A percentile compares a stretch with the other conserved stretches of the same genome.
Conservation (phyloP, 1,284 basidiomycete genomes). For the Melampsora larici-populina region DNA sequence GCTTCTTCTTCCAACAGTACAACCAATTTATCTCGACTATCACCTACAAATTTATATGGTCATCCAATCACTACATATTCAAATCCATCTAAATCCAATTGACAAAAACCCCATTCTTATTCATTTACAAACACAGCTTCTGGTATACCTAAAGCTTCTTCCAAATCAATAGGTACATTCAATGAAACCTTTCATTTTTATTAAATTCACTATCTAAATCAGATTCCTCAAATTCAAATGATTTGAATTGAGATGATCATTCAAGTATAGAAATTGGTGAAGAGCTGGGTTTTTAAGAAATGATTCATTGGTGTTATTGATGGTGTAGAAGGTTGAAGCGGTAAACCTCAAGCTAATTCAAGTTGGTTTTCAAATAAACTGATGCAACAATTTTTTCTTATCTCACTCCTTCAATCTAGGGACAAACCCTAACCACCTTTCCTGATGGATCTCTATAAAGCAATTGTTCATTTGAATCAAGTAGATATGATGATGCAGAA, state of each 20-base stretch:
- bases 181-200: too few species aligned
- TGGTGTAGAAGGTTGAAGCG: constrained; percentile 80
- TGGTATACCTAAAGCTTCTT: constrained; percentile 55
- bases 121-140: constrained; percentile 54
- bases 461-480: constrained; percentile 33
- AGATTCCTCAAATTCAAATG: constrained; percentile 44
- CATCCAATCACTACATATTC: constrained; percentile 7
- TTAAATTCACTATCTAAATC: constrained; percentile 37
- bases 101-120: constrained; percentile 46
- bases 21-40: constrained; percentile 9
- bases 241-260: constrained; percentile 45
- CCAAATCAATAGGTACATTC: too few species aligned
- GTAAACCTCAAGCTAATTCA: constrained; percentile 59
- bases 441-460: not conserved
- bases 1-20: constrained; percentile 18
- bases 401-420: not conserved
- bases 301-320: constrained; percentile 86
- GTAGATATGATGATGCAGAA: constrained; percentile 47
- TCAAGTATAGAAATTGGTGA: constrained; percentile 73
- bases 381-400: constrained; percentile 69
- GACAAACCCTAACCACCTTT: too few species aligned
- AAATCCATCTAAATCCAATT: constrained; percentile 45
- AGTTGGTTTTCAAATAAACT: constrained; percentile 77
- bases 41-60: constrained; percentile 32
- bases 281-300: constrained; percentile 76